phyloP scores from a whole-genome alignment of 1,284 basidiomycete species.

The Apiotrichum mycotoxinovorans region DNA sequence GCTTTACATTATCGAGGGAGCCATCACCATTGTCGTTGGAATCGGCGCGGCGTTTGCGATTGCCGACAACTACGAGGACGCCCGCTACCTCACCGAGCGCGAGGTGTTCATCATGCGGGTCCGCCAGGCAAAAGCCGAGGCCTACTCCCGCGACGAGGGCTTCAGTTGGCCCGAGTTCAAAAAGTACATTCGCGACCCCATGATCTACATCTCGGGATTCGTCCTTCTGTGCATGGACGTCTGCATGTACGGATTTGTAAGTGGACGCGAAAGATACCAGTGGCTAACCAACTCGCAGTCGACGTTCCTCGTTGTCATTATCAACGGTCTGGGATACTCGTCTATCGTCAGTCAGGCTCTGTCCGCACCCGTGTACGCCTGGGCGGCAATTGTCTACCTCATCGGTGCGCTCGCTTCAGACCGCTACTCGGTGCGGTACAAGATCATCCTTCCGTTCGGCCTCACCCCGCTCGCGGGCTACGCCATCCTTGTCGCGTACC shows the following conservation, averaged over 20 bases:
- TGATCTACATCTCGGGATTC: constrained; percentile 15
- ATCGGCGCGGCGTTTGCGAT: constrained; percentile 6
- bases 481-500: constrained; percentile 23
- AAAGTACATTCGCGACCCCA: constrained; percentile 9
- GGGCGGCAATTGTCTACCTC: constrained; percentile 15
- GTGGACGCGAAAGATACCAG: neutral
- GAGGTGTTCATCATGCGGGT: constrained; percentile 3
- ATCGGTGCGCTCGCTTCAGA: constrained; percentile 15
- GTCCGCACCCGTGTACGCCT: constrained; percentile 23
- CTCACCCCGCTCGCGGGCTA: constrained; percentile 15
- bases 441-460: constrained; percentile 9
- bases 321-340: constrained; percentile 16
- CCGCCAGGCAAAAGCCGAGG: constrained; percentile 2
- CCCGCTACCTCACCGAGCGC: constrained; percentile 5
- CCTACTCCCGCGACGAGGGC: constrained; percentile 10
- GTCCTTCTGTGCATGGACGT: constrained; percentile 33
- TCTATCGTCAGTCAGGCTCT: constrained; percentile 21
- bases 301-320: constrained; percentile 27
- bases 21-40: constrained; percentile 9
- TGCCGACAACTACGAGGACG: constrained; percentile 7
- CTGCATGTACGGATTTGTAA: constrained; percentile 21
- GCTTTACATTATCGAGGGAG: constrained; percentile 18
- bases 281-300: too few relatives aligned
- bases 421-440: constrained; percentile 10
- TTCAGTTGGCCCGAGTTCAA: constrained; percentile 13